These are phyloP conservation scores for Cyclotella baltica DNA, from an alignment of 108 stramenopile species.

Conservation along the genomic window DNA sequence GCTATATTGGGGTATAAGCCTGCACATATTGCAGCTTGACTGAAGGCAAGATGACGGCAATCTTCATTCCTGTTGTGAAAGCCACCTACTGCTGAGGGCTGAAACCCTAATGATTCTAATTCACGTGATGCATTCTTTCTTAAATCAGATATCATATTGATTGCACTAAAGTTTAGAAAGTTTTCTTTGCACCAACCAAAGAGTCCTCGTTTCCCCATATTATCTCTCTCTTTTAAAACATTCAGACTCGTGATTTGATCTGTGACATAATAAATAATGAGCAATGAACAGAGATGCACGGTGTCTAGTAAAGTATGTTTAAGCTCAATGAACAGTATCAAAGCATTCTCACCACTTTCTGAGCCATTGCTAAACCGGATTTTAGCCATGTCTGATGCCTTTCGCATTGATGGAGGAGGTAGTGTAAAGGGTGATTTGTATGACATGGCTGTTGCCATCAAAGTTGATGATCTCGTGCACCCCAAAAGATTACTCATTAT, in stretches of 20 bases:
- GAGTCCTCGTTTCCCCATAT: conserved; percentile 47
- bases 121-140: conserved; percentile 66
- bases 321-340: not conserved
- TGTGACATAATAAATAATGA: not conserved
- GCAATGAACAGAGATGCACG: not conserved
- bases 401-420: conserved; percentile 62
- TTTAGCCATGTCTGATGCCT: conserved; percentile 62
- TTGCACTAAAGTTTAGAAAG: conserved; percentile 58
- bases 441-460: conserved; percentile 75
- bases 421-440: conserved; percentile 73
- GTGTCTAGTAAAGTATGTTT: not conserved
- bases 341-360: conserved; percentile 55
- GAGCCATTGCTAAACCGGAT: conserved; percentile 59
- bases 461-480: conserved; percentile 57
- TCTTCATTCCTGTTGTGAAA: conserved; percentile 74
- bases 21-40: conserved; percentile 70
- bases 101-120: conserved; percentile 63
- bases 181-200: conserved; percentile 68
- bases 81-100: conserved; percentile 35
- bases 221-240: conserved; percentile 59
- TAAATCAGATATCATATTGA: conserved; percentile 75
- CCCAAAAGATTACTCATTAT: conserved; percentile 77
- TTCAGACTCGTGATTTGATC: conserved; percentile 75
- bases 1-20: conserved; percentile 84
- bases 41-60: conserved; percentile 49